Evolutionary conservation across 768 basidiomycete species (phyloP).

Genomic region (Gyrodon lividus): DNA sequence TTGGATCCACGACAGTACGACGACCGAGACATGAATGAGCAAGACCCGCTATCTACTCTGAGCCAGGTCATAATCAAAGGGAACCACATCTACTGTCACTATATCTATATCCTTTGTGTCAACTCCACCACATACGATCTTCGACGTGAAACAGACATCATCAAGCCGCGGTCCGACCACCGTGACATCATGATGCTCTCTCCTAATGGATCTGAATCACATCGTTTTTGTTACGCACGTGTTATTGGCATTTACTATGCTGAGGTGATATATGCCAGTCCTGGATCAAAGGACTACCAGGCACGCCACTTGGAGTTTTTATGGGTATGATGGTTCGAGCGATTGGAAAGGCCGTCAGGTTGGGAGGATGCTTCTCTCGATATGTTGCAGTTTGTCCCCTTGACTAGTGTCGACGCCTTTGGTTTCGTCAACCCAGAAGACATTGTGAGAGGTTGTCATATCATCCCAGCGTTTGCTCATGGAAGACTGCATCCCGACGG

Average conservation of each 20-base stretch:
- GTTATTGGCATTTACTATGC: slow-evolving; percentile 21
- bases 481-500: not conserved
- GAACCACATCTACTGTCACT: slow-evolving; percentile 24
- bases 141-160: slow-evolving; percentile 14
- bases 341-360: not conserved
- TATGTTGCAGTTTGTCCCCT: not conserved
- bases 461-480: slow-evolving; percentile 6
- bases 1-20: too few species aligned
- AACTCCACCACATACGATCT: slow-evolving; percentile 33
- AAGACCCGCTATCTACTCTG: not conserved
- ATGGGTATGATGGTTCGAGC: slow-evolving; percentile 2
- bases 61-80: slow-evolving; percentile 9
- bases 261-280: slow-evolving; percentile 4
- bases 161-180: slow-evolving; percentile 13
- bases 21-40: too few species aligned
- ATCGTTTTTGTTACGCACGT: not conserved
- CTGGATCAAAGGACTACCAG: not conserved
- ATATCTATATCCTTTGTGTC: slow-evolving; percentile 18
- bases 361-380: not conserved
- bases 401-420: not conserved
- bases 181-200: slow-evolving; percentile 24
- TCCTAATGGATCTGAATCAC: not conserved
- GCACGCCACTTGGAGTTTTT: not conserved
- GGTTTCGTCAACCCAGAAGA: slow-evolving; percentile 9
- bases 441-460: slow-evolving; percentile 4